Percentiles rank a stretch among this genome's conserved stretches.
Evolutionary conservation across 164 flowering plant genomes (phyloP).

Genomic region (Liquidambar formosana): DNA sequence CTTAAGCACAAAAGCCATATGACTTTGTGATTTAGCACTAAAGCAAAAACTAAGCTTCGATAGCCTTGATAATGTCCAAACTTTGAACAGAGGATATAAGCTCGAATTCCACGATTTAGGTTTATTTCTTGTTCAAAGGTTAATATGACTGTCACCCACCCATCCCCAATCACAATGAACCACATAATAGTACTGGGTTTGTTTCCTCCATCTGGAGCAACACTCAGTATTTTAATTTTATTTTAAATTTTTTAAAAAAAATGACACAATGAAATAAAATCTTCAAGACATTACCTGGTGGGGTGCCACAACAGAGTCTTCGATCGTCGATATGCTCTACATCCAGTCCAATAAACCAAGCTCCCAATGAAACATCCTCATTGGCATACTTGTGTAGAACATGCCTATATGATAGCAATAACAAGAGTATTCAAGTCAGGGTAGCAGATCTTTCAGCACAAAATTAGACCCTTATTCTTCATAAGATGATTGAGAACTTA

Average conservation of each 20-base stretch:
- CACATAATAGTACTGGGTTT: not conserved
- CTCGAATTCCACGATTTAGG: not conserved
- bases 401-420: constrained; percentile 48
- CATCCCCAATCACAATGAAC: not conserved
- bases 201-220: too few relatives aligned
- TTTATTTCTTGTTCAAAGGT: not conserved
- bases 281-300: constrained; percentile 63
- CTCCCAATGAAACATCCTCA: constrained; percentile 90
- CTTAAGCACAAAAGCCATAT: too few relatives aligned
- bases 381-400: constrained; percentile 85
- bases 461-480: not conserved
- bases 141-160: not conserved
- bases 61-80: not conserved
- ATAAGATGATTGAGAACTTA: constrained; percentile 30
- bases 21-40: not conserved
- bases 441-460: not conserved
- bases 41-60: not conserved
- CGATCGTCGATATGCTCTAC: constrained; percentile 92
- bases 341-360: constrained; percentile 96
- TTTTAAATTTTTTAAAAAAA: too few relatives aligned
- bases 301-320: constrained; percentile 89
- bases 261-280: not conserved
- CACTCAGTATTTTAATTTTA: too few relatives aligned
- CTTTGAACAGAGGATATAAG: not conserved
- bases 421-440: not conserved